Evolutionary conservation across 495 filamentous ascomycete species (phyloP).

Genomic region (Xanthoparmelia taractica): DNA sequence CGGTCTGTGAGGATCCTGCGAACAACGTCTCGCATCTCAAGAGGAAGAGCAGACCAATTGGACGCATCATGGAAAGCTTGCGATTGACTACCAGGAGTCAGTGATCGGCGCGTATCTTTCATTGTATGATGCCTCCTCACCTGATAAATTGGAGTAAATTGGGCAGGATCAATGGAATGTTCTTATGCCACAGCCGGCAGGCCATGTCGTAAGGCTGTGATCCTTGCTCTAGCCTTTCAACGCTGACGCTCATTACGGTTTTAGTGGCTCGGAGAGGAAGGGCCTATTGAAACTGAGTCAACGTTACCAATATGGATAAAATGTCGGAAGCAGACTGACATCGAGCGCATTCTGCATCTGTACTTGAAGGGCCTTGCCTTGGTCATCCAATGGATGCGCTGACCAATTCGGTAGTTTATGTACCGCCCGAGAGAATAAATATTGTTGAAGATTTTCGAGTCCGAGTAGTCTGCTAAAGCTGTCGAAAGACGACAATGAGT

Average conservation of each 20-base stretch:
- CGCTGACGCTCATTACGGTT: conserved; percentile 78
- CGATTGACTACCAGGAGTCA: conserved; percentile 53
- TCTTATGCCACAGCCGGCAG: conserved; percentile 71
- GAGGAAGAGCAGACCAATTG: conserved; percentile 74
- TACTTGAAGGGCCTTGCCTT: conserved; percentile 69
- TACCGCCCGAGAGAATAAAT: conserved; percentile 62
- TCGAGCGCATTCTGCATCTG: conserved; percentile 52
- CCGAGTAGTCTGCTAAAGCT: conserved; percentile 75
- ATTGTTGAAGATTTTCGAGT: conserved; percentile 69
- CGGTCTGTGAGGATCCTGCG: conserved; percentile 83
- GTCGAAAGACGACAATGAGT: conserved; percentile 63
- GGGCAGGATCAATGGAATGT: conserved; percentile 75
- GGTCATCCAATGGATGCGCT: conserved; percentile 59
- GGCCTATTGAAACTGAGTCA: conserved; percentile 35
- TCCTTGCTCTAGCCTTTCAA: conserved; percentile 71
- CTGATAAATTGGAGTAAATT: conserved; percentile 78
- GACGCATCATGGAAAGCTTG: conserved; percentile 87
- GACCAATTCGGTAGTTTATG: conserved; percentile 81
- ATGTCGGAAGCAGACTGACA: background rate
- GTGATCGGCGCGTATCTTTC: conserved; percentile 5
- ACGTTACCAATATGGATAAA: background rate
- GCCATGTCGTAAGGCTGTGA: conserved; percentile 61
- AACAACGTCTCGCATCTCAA: conserved; percentile 69
- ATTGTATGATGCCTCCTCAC: conserved; percentile 35
- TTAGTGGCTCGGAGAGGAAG: conserved; percentile 83